Base-by-base conservation (phyloP, 352 stramenopile species). In the Globisporangium abappressorium region DNA sequence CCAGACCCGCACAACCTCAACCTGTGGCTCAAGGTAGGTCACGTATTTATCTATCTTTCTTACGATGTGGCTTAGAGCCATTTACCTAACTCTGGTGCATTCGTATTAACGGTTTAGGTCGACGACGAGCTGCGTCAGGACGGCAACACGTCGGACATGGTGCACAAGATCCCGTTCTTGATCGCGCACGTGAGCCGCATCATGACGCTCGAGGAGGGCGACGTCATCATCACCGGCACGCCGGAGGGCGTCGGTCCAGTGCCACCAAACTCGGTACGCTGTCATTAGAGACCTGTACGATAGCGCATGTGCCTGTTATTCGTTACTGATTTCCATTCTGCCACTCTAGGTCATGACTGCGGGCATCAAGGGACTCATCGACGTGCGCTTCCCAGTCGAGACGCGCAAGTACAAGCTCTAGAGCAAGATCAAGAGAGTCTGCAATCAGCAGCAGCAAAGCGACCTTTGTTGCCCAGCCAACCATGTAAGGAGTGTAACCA, bases 211-310 rank as follows among this genome's bases (percentile, higher is more conserved):
- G 86, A 96, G 61, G 81, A 91, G 71, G 88, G 86, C 28, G 88
- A 96, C 62, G 63, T 96, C 43, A 89, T 96, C 67, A 91, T 94
- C 72, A 96, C 88, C 9, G 86, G 88, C 58, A 96, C 86, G 0
- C 88, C 88, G 3, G 82, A 90, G 77, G 87, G 85, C 65, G 87
- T 95, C 55, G 85, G 84, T 5, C 77, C 84, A 0, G 80, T 94
- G 34, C 78, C 76, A 11, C 60, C 75, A 34, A 80, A 82, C 72
- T 89, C 79, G 70, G 81, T 93, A 81, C 60, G 81, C 72, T 49
- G 34, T 34, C 28, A 5, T 62, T 38, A 38, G 8, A 38, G 34
- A 8, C 34, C 34, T 38, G 34, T 38, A 34, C 8, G 8, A 38
- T 38, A 8, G 8, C 8, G 5, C 34, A 11, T 38, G 34, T 12